Evolutionary conservation across 164 flowering plant genomes (phyloP), one percentile per base, ranked within the genome.

Genomic region (Vitis amurensis): DNA sequence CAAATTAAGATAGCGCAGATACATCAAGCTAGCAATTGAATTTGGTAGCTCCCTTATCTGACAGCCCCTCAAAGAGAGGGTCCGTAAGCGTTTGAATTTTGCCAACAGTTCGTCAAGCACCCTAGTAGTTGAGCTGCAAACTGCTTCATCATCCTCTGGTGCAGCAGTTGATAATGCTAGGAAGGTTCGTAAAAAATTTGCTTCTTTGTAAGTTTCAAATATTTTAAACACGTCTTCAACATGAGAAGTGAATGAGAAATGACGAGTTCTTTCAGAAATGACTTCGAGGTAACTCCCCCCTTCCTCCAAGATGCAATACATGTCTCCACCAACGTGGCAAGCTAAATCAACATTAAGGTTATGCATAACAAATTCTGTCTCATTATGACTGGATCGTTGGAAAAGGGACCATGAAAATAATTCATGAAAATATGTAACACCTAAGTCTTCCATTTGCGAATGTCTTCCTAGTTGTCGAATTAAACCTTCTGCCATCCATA

Each of bases 311-410:
- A 29, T 44, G 27, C 50, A 50, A 53, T 73, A 73, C 27, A 50
- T 27, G 9, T 63, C 64, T 23, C 78, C 67, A 8, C 84, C 55
- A 2, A n/a, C n/a, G 76, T 74, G 66, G 11, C 68, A 29, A 29
- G 86, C 84, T 7, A 85, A 48, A 59, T 82, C 85, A 72, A 68
- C 14, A 8, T 79, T 47, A 2, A 85, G 81, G 11, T 79, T 84
- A 66, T 77, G 88, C 86, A 82, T 80, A 0, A 56, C 16, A 51
- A 57, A 78, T 0, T 37, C 0, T 23, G 70, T 72, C 16, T 55
- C 23, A 0, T 19, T 19, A 1, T n/a, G n/a, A n/a, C n/a, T 2
- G 0, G 57, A n/a, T 29, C 27, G 10, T 56, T 76, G 77, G 56
- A 85, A 77, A 10, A 85, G 70, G 2, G 81, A 85, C 31, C 79